phyloP scores from a whole-genome alignment of 2,329 filamentous ascomycete species.

The Trichoderma aggressivum region DNA sequence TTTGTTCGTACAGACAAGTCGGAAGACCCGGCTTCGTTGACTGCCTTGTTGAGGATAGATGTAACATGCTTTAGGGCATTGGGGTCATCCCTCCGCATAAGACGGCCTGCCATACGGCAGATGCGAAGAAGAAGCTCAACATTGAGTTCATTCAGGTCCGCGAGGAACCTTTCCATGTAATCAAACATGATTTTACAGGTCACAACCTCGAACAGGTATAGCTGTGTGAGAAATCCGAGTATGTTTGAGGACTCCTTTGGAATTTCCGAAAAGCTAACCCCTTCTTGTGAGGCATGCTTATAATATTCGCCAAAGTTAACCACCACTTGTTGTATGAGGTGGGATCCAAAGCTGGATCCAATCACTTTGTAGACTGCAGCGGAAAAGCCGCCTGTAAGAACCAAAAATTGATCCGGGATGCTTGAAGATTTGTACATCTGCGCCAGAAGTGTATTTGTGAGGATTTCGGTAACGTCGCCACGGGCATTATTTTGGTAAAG shows the following conservation, averaged over 20 bases:
- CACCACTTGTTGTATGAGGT: slow-evolving; percentile 75
- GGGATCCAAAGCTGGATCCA: slow-evolving; percentile 85
- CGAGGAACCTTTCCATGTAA: slow-evolving; percentile 76
- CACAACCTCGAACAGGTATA: slow-evolving; percentile 91
- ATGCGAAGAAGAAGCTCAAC: slow-evolving; percentile 84
- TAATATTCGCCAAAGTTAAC: slow-evolving; percentile 70
- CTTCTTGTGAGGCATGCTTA: slow-evolving; percentile 39
- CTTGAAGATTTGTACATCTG: slow-evolving; percentile 75
- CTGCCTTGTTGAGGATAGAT: slow-evolving; percentile 68
- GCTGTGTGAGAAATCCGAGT: slow-evolving; percentile 75
- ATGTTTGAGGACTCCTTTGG: slow-evolving; percentile 60
- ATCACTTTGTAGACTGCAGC: slow-evolving; percentile 83
- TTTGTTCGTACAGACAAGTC: slow-evolving; percentile 83
- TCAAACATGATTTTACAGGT: slow-evolving; percentile 84
- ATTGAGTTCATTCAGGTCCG: slow-evolving; percentile 74
- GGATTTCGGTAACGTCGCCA: slow-evolving; percentile 79
- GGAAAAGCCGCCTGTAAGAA: slow-evolving; percentile 85
- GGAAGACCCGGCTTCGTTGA: slow-evolving; percentile 62
- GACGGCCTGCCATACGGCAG: slow-evolving; percentile 75
- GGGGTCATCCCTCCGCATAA: slow-evolving; percentile 85
- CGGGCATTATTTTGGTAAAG: slow-evolving; percentile 81
- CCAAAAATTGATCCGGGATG: slow-evolving; percentile 83
- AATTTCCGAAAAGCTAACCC: slow-evolving; percentile 38
- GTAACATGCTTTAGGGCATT: slow-evolving; percentile 87
- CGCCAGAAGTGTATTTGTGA: slow-evolving; percentile 75